phyloP scores from a whole-genome alignment of 345 rosid species.

The Brassica cretica region DNA sequence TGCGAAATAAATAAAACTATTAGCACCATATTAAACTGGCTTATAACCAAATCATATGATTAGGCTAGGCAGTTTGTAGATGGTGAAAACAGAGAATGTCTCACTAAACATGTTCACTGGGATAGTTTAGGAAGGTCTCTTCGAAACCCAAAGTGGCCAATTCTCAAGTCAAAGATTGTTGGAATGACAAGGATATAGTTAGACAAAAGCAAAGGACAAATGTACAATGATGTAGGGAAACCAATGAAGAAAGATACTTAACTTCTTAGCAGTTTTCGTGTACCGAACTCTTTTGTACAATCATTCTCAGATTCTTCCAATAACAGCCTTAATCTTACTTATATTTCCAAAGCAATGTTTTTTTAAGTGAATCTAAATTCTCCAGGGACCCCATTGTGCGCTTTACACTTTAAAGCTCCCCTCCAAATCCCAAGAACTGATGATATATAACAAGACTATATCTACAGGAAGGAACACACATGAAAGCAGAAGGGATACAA shows the following conservation, averaged over 20 bases:
- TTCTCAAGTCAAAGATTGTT: constrained; percentile 17
- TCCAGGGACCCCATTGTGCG: constrained; percentile 61
- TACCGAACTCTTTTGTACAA: constrained; percentile 52
- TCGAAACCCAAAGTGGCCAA: constrained; percentile 3
- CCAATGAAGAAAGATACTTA: constrained; percentile 63
- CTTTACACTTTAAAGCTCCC: constrained; percentile 59
- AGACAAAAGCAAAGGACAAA: constrained; percentile 57
- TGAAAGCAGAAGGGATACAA: constrained; percentile 39
- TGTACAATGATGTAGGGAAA: constrained; percentile 47
- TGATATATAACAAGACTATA: constrained; percentile 48
- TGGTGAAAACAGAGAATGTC: constrained; percentile 13
- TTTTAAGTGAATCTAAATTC: constrained; percentile 63
- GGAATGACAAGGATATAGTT: constrained; percentile 7
- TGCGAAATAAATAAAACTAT: not conserved
- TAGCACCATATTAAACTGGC: not conserved
- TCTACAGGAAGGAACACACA: constrained; percentile 60
- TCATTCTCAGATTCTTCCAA: constrained; percentile 68
- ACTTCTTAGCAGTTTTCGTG: constrained; percentile 62
- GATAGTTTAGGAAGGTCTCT: not conserved
- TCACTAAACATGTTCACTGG: constrained; percentile 6
- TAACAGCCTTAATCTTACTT: constrained; percentile 68
- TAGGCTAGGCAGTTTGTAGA: constrained; percentile 17
- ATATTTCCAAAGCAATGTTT: constrained; percentile 53
- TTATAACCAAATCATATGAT: constrained; percentile 7
- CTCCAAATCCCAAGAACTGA: constrained; percentile 49